These are phyloP conservation scores for Tricholoma saponaceum DNA, from an alignment of 768 basidiomycete species.

Conservation along the genomic window DNA sequence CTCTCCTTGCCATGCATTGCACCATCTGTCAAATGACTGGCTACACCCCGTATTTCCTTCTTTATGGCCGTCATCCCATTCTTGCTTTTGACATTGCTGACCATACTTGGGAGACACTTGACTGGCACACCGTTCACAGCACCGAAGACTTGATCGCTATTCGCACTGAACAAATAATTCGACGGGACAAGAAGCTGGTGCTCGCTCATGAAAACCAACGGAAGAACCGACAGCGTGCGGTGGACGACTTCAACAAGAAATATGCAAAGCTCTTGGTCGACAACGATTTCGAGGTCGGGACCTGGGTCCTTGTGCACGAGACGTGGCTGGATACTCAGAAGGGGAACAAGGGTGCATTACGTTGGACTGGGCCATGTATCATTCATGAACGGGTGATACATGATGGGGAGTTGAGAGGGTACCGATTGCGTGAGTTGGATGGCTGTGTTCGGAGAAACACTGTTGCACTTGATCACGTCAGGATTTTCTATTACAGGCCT, in stretches of 20 bases:
- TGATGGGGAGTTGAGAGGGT: not conserved
- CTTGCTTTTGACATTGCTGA: slow-evolving; percentile 18
- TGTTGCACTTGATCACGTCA: slow-evolving; percentile 12
- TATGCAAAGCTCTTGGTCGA: slow-evolving; percentile 11
- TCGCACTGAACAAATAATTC: not conserved
- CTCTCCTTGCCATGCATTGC: slow-evolving; percentile 19
- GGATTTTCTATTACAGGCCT: slow-evolving; percentile 3
- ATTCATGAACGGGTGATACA: slow-evolving; percentile 11
- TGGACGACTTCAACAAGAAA: slow-evolving; percentile 21
- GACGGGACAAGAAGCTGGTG: slow-evolving; percentile 13
- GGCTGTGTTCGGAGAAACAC: slow-evolving; percentile 1
- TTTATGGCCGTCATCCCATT: not conserved
- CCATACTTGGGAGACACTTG: slow-evolving; percentile 18
- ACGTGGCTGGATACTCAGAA: slow-evolving; percentile 24
- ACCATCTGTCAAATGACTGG: slow-evolving; percentile 7
- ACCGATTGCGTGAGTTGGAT: not conserved
- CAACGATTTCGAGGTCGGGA: slow-evolving; percentile 18
- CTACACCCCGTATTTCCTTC: slow-evolving; percentile 19
- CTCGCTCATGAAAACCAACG: too few relatives aligned
- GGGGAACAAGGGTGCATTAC: slow-evolving; percentile 22
- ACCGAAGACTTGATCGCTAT: slow-evolving; percentile 23
- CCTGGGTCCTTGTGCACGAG: slow-evolving; percentile 27
- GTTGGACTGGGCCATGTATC: slow-evolving; percentile 26
- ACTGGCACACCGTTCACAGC: slow-evolving; percentile 3
- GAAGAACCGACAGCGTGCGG: slow-evolving; percentile 7